Evolutionary conservation across 345 rosid species (phyloP).

Genomic region (Brassica juncea): DNA sequence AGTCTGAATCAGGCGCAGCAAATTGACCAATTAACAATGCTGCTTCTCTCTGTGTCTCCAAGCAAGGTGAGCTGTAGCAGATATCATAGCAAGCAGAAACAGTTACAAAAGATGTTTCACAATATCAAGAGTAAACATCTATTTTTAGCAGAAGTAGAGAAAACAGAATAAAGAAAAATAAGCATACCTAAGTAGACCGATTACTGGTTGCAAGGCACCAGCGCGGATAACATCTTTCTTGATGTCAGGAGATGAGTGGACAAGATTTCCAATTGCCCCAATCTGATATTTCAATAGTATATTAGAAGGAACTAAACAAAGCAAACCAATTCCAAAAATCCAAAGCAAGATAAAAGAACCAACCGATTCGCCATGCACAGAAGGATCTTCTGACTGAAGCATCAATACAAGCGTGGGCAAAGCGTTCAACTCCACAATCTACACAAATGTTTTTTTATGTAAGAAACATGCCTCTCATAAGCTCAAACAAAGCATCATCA

Average conservation of each 20-base stretch:
- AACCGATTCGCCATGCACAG: constrained; percentile 75
- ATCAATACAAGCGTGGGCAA: constrained; percentile 64
- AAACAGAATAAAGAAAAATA: constrained; percentile 5
- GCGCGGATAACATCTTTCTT: constrained; percentile 70
- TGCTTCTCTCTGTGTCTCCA: constrained; percentile 78
- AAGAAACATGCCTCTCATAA: constrained; percentile 3
- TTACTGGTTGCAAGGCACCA: constrained; percentile 86
- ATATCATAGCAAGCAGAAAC: not conserved
- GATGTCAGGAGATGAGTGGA: constrained; percentile 73
- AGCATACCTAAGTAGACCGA: constrained; percentile 62
- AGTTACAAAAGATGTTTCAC: constrained; percentile 18
- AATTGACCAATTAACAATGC: constrained; percentile 78
- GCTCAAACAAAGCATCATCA: too few species aligned
- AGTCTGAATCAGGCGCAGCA: constrained; percentile 77
- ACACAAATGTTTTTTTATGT: constrained; percentile 30
- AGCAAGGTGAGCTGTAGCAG: constrained; percentile 59
- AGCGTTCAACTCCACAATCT: constrained; percentile 72
- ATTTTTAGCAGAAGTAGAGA: not conserved
- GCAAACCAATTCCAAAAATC: not conserved
- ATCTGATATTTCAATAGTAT: constrained; percentile 45
- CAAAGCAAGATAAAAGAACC: constrained; percentile 20
- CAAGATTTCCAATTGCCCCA: constrained; percentile 76
- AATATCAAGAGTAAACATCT: not conserved
- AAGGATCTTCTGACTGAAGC: constrained; percentile 68
- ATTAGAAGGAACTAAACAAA: constrained; percentile 9